Conservation (phyloP, 495 filamentous ascomycete species). For the Pseudomonodictys pantanalensis region DNA sequence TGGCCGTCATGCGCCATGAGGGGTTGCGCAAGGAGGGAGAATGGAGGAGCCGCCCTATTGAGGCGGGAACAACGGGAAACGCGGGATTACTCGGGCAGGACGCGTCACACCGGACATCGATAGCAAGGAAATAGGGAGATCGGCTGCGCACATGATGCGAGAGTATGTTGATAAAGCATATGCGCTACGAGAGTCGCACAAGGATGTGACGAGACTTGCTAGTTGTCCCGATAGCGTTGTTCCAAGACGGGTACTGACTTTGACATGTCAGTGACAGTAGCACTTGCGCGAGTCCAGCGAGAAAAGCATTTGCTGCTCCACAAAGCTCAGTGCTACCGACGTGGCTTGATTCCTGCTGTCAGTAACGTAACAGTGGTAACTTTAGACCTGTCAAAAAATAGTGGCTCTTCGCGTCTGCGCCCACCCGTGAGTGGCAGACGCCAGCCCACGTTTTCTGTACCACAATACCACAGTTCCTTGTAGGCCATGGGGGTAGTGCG, state of each 20-base stretch:
- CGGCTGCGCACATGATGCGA: conserved; percentile 10
- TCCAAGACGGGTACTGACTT: background rate
- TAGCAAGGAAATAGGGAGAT: conserved; percentile 3
- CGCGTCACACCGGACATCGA: conserved; percentile 4
- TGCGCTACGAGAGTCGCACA: conserved; percentile 7
- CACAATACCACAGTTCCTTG: too few species aligned
- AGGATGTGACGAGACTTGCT: conserved; percentile 1
- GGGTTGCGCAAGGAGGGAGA: background rate
- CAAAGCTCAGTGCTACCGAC: conserved; percentile 16
- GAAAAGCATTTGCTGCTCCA: conserved; percentile 1
- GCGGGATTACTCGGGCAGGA: conserved; percentile 19
- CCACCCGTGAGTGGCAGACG: conserved; percentile 18
- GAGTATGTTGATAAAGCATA: conserved; percentile 7
- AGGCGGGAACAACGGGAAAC: conserved; percentile 15
- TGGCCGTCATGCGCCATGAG: conserved; percentile 13
- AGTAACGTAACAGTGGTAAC: conserved; percentile 25
- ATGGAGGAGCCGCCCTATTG: conserved; percentile 6
- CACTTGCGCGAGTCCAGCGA: background rate
- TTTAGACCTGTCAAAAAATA: conserved; percentile 30
- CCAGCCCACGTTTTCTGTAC: conserved; percentile 27
- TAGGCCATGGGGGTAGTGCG: too few species aligned
- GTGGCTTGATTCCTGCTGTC: conserved; percentile 30
- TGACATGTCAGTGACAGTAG: conserved; percentile 1
- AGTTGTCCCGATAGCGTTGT: background rate
- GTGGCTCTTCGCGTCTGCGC: conserved; percentile 15